phyloP scores from a whole-genome alignment of 148 eudicot species.

The Nepenthes mirabilis region DNA sequence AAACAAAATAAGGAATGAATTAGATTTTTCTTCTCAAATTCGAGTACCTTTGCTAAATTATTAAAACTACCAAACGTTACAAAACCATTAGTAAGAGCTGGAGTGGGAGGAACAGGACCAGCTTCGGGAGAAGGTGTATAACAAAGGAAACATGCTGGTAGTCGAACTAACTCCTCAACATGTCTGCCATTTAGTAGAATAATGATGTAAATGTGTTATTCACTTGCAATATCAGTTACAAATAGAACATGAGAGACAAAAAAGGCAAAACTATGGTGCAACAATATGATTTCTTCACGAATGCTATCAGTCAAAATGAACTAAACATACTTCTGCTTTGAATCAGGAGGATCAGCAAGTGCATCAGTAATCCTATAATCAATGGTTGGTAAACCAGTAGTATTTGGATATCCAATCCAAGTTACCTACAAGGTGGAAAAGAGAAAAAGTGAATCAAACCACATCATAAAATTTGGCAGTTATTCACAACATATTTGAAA shows the following conservation, averaged over 20 bases:
- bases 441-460: background rate
- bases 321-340: slow-evolving; percentile 66
- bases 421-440: slow-evolving; percentile 52
- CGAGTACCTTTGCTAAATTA: slow-evolving; percentile 86
- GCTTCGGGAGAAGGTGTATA: slow-evolving; percentile 99
- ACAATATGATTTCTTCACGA: background rate
- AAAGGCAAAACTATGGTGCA: background rate
- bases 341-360: slow-evolving; percentile 67
- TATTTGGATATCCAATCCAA: slow-evolving; percentile 99
- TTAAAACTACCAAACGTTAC: slow-evolving; percentile 94
- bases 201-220: background rate
- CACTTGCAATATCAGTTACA: background rate
- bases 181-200: slow-evolving; percentile 36
- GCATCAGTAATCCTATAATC: slow-evolving; percentile 91
- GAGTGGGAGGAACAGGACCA: slow-evolving; percentile 66
- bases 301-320: background rate
- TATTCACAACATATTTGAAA: background rate
- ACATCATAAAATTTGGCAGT: background rate
- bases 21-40: background rate
- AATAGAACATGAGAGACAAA: background rate
- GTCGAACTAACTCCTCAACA: slow-evolving; percentile 86
- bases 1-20: background rate
- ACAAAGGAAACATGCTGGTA: slow-evolving; percentile 84
- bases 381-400: slow-evolving; percentile 93
- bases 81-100: slow-evolving; percentile 86